Evolutionary conservation across 1,284 basidiomycete species (phyloP).

Genomic region (Inonotus obliquus): DNA sequence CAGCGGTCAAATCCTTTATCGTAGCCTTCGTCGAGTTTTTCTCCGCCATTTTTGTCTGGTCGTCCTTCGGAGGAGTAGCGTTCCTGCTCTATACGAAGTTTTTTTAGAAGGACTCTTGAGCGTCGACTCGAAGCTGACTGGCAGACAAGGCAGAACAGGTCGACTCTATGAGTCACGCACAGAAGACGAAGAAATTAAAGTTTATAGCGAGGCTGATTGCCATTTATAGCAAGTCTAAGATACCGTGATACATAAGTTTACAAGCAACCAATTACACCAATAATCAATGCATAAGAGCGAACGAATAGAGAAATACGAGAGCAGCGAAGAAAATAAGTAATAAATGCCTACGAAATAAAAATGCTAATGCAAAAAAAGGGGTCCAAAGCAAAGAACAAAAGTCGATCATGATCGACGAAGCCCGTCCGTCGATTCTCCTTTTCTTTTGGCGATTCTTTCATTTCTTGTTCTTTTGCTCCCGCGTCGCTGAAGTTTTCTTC

Average conservation of each 20-base stretch:
- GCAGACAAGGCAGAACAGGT: too few species aligned
- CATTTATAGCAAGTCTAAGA: neutral
- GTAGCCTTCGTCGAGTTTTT: slow-evolving; percentile 21
- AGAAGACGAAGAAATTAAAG: neutral
- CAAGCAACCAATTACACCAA: neutral
- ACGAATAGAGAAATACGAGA: neutral
- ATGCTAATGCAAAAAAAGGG: neutral
- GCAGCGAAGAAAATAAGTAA: neutral
- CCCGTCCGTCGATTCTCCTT: slow-evolving; percentile 1
- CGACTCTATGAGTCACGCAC: neutral
- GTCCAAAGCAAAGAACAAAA: neutral
- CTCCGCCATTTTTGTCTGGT: slow-evolving; percentile 12
- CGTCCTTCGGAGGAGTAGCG: neutral
- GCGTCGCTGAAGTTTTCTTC: neutral
- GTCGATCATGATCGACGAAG: neutral
- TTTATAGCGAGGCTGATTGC: neutral
- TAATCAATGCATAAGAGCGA: neutral
- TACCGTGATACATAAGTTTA: neutral
- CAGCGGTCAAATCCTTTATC: slow-evolving; percentile 40
- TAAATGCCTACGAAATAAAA: neutral
- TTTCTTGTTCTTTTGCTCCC: slow-evolving; percentile 1
- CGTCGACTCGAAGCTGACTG: too few species aligned
- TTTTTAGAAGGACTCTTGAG: too few species aligned
- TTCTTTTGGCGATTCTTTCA: neutral
- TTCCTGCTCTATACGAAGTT: too few species aligned